phyloP scores from a whole-genome alignment of 2,329 filamentous ascomycete species.

The Neofusicoccum parvum region DNA sequence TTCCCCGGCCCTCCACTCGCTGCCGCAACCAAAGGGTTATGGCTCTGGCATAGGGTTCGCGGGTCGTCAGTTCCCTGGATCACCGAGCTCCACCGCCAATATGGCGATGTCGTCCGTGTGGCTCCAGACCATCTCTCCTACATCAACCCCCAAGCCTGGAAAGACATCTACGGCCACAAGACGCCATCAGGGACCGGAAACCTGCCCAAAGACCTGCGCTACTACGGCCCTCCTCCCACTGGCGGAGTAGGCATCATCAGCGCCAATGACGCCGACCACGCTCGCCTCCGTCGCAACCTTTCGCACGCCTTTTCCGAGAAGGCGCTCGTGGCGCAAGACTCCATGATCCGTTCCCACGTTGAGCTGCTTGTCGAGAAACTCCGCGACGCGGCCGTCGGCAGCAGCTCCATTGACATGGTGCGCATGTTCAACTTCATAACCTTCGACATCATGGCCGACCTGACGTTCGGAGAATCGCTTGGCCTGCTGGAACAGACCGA shows the following conservation, averaged over 20 bases:
- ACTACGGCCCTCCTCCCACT: not conserved
- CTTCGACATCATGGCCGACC: slow-evolving; percentile 32
- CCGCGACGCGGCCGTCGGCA: not conserved
- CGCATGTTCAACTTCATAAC: slow-evolving; percentile 32
- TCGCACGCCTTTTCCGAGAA: slow-evolving; percentile 45
- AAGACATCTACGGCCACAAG: slow-evolving; percentile 15
- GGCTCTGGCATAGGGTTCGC: not conserved
- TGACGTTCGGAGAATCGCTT: slow-evolving; percentile 31
- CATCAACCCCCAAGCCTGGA: slow-evolving; percentile 44
- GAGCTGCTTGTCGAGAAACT: slow-evolving; percentile 43
- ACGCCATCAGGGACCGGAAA: not conserved
- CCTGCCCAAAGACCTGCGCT: not conserved
- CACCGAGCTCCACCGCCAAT: not conserved
- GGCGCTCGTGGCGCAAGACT: slow-evolving; percentile 43
- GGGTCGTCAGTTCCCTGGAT: not conserved
- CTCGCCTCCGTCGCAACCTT: slow-evolving; percentile 40
- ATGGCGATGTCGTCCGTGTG: slow-evolving; percentile 42
- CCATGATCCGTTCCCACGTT: slow-evolving; percentile 43
- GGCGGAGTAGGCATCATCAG: slow-evolving; percentile 1
- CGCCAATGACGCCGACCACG: slow-evolving; percentile 44
- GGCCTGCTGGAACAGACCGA: slow-evolving; percentile 32
- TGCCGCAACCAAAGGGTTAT: not conserved
- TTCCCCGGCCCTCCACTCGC: slow-evolving; percentile 14
- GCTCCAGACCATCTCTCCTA: slow-evolving; percentile 47
- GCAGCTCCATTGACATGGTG: slow-evolving; percentile 37